Percentiles rank a stretch among this genome's conserved stretches.
These are phyloP conservation scores for Boletellus emodensis DNA, from an alignment of 768 basidiomycete genomes.

Conservation along the genomic window DNA sequence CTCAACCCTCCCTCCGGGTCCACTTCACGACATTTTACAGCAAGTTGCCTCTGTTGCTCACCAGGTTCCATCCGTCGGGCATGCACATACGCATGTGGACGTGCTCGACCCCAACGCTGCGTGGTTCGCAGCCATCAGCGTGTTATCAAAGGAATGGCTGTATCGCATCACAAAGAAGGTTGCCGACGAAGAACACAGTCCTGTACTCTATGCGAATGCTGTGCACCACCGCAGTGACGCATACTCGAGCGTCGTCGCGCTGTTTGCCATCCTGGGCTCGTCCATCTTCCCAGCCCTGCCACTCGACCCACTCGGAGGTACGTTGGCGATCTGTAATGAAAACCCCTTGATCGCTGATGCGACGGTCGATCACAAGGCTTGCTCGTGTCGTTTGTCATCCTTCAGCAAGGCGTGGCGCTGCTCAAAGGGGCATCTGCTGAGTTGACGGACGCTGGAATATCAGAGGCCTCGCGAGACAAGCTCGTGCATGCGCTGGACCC, in stretches of 20 bases:
- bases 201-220: constrained; percentile 93
- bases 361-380: constrained; percentile 48
- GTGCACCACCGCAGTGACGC: constrained; percentile 97
- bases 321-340: constrained; percentile 15
- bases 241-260: constrained; percentile 86
- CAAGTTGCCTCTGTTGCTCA: constrained; percentile 53
- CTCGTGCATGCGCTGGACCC: constrained; percentile 58
- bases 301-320: constrained; percentile 91
- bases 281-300: constrained; percentile 83
- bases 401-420: constrained; percentile 70
- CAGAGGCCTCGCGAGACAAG: constrained; percentile 46
- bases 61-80: constrained; percentile 47
- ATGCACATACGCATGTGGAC: constrained; percentile 52
- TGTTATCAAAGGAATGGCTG: constrained; percentile 88
- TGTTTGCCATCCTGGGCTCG: constrained; percentile 88
- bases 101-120: constrained; percentile 89
- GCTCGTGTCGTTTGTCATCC: constrained; percentile 84
- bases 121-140: constrained; percentile 86
- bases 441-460: constrained; percentile 79
- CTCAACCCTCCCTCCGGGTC: constrained; percentile 59
- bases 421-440: constrained; percentile 71
- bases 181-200: constrained; percentile 86
- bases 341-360: constrained; percentile 4
- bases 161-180: constrained; percentile 87
- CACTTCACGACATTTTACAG: constrained; percentile 58